Conservation (phyloP, 495 filamentous ascomycete genomes). For the Trichocladium uniseriatum region DNA sequence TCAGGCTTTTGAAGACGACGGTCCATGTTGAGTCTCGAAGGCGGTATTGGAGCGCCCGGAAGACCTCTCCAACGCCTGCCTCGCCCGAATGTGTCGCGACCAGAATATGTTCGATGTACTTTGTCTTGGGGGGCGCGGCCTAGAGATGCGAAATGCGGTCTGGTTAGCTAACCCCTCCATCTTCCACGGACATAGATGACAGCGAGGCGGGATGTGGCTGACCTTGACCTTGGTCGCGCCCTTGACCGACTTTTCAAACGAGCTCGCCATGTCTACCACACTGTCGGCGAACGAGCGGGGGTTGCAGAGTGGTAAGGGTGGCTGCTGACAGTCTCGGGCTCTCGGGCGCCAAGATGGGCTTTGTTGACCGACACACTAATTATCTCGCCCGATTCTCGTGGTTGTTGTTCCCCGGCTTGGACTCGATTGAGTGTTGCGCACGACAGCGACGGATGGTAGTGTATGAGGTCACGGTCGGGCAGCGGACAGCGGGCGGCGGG, state of each 20-base stretch:
- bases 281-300: constrained; percentile 2
- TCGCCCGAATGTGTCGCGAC: constrained; percentile 93
- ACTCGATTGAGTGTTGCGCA: background rate
- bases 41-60: constrained; percentile 78
- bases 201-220: constrained; percentile 15
- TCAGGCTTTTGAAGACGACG: constrained; percentile 86
- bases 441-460: background rate
- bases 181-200: background rate
- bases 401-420: background rate
- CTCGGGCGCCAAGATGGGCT: background rate
- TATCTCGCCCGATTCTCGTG: background rate
- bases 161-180: constrained; percentile 5
- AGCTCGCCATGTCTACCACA: constrained; percentile 54
- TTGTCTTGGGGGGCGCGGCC: constrained; percentile 95
- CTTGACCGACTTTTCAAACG: constrained; percentile 89
- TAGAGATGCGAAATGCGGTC: constrained; percentile 23
- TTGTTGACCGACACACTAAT: background rate
- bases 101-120: constrained; percentile 98
- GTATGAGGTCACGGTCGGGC: constrained; percentile 11
- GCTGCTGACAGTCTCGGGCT: background rate
- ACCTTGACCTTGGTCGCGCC: constrained; percentile 93
- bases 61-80: constrained; percentile 91
- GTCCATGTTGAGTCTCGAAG: constrained; percentile 97
- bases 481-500: constrained; percentile 14
- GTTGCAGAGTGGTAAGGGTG: background rate